phyloP scores from a whole-genome alignment of 2,329 filamentous ascomycete genomes.

The Xylariaceae sp. region DNA sequence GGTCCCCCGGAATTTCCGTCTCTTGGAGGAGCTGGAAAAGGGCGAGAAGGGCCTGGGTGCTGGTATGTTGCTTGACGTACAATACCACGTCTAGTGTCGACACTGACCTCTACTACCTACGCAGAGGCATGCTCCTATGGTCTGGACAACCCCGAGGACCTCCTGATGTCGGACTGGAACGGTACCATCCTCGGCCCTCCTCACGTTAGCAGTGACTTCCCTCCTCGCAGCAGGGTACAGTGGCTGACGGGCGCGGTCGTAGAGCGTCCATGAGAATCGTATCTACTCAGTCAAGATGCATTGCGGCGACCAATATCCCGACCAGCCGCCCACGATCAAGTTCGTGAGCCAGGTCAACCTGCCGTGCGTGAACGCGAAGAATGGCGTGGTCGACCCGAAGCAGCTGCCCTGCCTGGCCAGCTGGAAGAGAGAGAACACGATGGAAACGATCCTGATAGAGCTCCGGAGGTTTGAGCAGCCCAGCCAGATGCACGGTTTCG shows the following conservation, averaged over 20 bases:
- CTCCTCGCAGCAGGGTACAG: neutral
- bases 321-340: constrained; percentile 78
- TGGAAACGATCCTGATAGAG: constrained; percentile 89
- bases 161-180: constrained; percentile 98
- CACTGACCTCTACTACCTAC: constrained; percentile 1
- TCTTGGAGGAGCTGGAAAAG: constrained; percentile 97
- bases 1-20: constrained; percentile 90
- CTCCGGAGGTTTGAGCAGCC: constrained; percentile 67
- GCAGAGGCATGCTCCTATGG: constrained; percentile 95
- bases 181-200: constrained; percentile 95
- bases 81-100: neutral
- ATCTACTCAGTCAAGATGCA: constrained; percentile 98
- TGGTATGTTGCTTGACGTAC: constrained; percentile 43
- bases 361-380: constrained; percentile 78
- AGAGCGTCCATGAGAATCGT: constrained; percentile 96
- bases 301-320: constrained; percentile 84
- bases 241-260: constrained; percentile 2
- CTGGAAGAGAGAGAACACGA: constrained; percentile 90
- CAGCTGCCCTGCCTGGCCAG: constrained; percentile 78
- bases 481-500: neutral
- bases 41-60: constrained; percentile 95
- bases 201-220: constrained; percentile 57
- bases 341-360: constrained; percentile 94
- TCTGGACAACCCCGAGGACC: constrained; percentile 85
- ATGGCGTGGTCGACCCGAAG: constrained; percentile 75